Evolutionary conservation across 2,329 filamentous ascomycete species (phyloP).

Genomic region (Fusarium sarcochroum): DNA sequence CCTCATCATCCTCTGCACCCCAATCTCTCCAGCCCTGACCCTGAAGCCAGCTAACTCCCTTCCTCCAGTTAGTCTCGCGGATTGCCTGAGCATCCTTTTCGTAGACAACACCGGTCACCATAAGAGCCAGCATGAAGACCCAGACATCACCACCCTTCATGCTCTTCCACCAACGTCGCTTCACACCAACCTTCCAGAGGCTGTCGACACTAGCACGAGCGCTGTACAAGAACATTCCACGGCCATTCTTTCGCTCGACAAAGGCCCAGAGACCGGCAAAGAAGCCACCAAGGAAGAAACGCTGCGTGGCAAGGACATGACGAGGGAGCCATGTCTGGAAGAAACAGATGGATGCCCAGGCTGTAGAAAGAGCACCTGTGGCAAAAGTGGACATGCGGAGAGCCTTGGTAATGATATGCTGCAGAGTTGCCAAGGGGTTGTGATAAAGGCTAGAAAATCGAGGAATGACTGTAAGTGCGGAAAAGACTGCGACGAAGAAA

Average conservation of each 20-base stretch:
- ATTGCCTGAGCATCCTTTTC: conserved; percentile 79
- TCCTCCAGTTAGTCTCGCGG: conserved; percentile 76
- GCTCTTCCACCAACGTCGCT: conserved; percentile 89
- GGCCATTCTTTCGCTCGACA: conserved; percentile 75
- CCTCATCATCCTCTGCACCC: conserved; percentile 66
- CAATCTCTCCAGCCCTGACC: conserved; percentile 84
- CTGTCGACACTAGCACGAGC: conserved; percentile 84
- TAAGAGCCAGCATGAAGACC: conserved; percentile 84
- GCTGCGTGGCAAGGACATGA: conserved; percentile 80
- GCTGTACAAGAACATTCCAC: conserved; percentile 83
- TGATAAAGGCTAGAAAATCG: conserved; percentile 77
- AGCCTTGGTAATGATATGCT: conserved; percentile 75
- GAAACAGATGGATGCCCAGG: conserved; percentile 91
- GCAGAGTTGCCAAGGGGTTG: conserved; percentile 76
- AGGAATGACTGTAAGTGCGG: conserved; percentile 75
- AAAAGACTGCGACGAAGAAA: conserved; percentile 82
- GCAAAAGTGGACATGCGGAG: conserved; percentile 81
- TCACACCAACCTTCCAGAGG: conserved; percentile 93
- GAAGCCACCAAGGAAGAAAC: conserved; percentile 92
- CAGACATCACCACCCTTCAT: conserved; percentile 86
- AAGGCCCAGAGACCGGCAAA: conserved; percentile 88
- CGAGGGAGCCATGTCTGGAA: conserved; percentile 86
- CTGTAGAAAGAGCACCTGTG: conserved; percentile 85
- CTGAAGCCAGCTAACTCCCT: conserved; percentile 79
- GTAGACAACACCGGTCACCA: conserved; percentile 82